Base-by-base conservation (phyloP, 768 basidiomycete species). In the Rhodosporidiobolus odoratus region DNA sequence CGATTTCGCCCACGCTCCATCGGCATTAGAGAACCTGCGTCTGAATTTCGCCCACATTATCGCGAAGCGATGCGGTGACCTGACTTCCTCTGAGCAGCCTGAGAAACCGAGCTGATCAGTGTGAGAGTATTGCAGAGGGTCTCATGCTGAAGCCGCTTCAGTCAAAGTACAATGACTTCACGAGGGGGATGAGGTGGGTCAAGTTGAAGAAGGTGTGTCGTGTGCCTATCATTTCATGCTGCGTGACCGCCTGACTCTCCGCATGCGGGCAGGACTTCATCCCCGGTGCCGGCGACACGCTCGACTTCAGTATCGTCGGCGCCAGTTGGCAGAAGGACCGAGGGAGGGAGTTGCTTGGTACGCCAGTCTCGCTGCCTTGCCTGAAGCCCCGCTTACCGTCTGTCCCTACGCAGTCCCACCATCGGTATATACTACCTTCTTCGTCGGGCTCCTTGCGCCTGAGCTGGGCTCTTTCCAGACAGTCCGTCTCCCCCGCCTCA, bases 291-390 rank as follows among this genome's bases (percentile, higher is more conserved):
- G 91, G 91, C 27, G 93, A 97, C 78, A 84, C 85, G 8, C 74
- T 93, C 23, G 91, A 93, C 78, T 83, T 95, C 66, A 86, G 86
- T 6, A 77, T 95, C 41, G 80, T 95, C 27, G 93, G 86, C 2
- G 91, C 87, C 27, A 81, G 84, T 0, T 93, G 91, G 59, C 47
- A 70, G 41, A 52, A 52, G 40, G 87, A 76, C 84, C 87, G 93
- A 15, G 93, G 84, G 5, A 80, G 90, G 62, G 88, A 88, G 62
- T 82, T 96, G 10, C 80, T 88, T 79, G 91, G 91, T 90, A 62
- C 47, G 80, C 66, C 37, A 21, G 43, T 13, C 5, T 23, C n/a
- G n/a, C n/a, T n/a, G n/a, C n/a, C n/a, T n/a, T n/a, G n/a, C n/a
- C n/a, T n/a, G n/a, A n/a, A n/a, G n/a, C n/a, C 15, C 43, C 19